A percentile compares a stretch with the other conserved stretches of the same genome.
Evolutionary conservation across 2,329 filamentous ascomycete genomes (phyloP).

Genomic region (Colletotrichum cereale): DNA sequence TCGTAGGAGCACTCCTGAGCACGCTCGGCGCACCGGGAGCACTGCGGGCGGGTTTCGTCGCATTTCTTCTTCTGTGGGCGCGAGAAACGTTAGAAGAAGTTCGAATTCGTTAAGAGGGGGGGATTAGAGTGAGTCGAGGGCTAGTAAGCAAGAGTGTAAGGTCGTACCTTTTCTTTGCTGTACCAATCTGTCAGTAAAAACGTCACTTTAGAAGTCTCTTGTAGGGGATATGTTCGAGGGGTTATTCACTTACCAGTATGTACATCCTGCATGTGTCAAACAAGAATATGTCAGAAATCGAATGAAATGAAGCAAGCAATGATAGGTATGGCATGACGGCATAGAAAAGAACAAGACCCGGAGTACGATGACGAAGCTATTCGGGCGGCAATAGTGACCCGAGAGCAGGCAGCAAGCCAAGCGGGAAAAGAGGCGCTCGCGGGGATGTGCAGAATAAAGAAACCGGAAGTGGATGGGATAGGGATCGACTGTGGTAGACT

Average conservation of each 20-base stretch:
- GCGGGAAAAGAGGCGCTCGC: constrained; percentile 8
- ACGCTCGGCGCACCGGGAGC: constrained; percentile 63
- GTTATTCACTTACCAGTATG: constrained; percentile 60
- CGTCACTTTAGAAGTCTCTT: neutral
- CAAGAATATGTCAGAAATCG: constrained; percentile 44
- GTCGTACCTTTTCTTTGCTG: constrained; percentile 68
- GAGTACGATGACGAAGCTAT: constrained; percentile 25
- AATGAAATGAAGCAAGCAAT: constrained; percentile 8
- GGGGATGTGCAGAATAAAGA: constrained; percentile 9
- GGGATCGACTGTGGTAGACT: constrained; percentile 5
- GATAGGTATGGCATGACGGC: constrained; percentile 4
- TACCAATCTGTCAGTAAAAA: constrained; percentile 25
- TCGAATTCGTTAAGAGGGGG: neutral
- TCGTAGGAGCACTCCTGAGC: constrained; percentile 64
- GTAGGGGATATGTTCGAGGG: constrained; percentile 3
- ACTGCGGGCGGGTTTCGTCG: constrained; percentile 64
- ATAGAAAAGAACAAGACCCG: constrained; percentile 13
- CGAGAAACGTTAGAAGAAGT: constrained; percentile 14
- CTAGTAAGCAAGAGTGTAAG: neutral
- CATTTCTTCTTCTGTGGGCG: constrained; percentile 68
- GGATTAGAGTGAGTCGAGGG: neutral
- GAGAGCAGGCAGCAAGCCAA: constrained; percentile 1
- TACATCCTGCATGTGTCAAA: constrained; percentile 57
- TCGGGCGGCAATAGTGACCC: constrained; percentile 32
- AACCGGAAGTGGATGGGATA: constrained; percentile 1